Base-by-base conservation (phyloP, 768 basidiomycete genomes). In the Strobilomyces dryophilus region DNA sequence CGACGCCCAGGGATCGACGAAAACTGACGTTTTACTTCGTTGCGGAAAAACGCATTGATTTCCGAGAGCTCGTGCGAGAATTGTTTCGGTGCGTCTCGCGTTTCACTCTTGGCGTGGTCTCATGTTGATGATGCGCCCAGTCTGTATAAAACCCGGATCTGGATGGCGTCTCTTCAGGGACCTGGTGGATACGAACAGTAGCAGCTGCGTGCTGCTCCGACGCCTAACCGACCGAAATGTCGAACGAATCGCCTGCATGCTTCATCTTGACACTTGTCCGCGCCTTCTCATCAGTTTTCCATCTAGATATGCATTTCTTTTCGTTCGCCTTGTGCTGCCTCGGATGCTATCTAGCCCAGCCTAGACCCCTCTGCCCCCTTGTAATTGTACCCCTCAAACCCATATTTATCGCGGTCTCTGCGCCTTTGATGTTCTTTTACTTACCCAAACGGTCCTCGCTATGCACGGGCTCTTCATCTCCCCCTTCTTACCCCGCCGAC, bases 1-100 rank as follows among this genome's bases (percentile, higher is more conserved):
- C 12, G 47, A 24, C 1, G 14, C 46, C 20, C 61, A 94, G 92
- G 92, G 95, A 99, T 71, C 89, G 95, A 53, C 90, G 94, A 69
- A 98, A 98, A 74, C 73, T 99, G 56, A 98, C 95, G 0, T 98
- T 98, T 76, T 98, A 98, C 74, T 99, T 97, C 69, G 76, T 95
- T 54, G 93, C 95, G 49, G 94, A 97, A 61, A 93, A 92, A 71
- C 77, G 95, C 60, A 95, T 98, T 64, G 91, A 93, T 71, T 97
- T 98, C 74, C 82, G 95, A 62, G 95, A 98, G 71, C 82, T 98
- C 58, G 95, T 98, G 36, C 83, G 92, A 66, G 94, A 97, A 71
- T 74, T 95, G 42, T 97, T 97, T 79, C 79, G 93, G 87, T 92
- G 56, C 47, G 59, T 29, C 17, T 47, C 32, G 18, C 21, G 15